These are phyloP conservation scores for Pseudocercospora cruenta DNA, from an alignment of 2,329 filamentous ascomycete genomes.

Conservation along the genomic window DNA sequence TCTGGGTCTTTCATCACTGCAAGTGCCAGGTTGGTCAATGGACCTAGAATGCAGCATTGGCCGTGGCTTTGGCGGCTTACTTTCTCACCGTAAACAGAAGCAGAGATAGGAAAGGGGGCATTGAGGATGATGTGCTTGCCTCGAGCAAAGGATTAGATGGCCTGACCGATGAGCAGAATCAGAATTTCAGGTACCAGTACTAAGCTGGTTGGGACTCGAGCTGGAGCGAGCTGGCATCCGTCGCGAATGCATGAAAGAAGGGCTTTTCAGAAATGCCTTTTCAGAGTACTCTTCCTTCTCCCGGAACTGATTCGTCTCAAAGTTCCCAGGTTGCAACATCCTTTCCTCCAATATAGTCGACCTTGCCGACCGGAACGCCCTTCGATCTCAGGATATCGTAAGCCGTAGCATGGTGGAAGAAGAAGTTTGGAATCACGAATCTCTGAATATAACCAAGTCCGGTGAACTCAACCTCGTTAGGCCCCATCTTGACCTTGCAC, in stretches of 20 bases:
- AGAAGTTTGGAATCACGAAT: slow-evolving; percentile 63
- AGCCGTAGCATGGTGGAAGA: slow-evolving; percentile 64
- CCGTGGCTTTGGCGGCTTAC: not conserved
- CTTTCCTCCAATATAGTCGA: slow-evolving; percentile 54
- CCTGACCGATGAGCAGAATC: not conserved
- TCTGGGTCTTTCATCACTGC: not conserved
- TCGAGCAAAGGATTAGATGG: not conserved
- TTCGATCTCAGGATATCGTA: slow-evolving; percentile 65
- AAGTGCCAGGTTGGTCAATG: not conserved
- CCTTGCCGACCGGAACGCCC: slow-evolving; percentile 66
- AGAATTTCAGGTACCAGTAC: not conserved
- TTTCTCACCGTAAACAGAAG: not conserved
- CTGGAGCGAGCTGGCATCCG: no score
- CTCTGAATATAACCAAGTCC: slow-evolving; percentile 52
- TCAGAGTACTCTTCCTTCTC: no score
- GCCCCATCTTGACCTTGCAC: slow-evolving; percentile 38
- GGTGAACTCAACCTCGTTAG: slow-evolving; percentile 45
- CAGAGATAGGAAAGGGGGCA: not conserved
- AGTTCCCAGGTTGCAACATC: slow-evolving; percentile 12
- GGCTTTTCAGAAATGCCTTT: no score
- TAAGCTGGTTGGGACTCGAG: no score
- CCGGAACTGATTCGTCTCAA: no score
- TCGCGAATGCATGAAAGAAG: no score
- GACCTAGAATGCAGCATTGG: not conserved
- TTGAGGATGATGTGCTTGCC: not conserved